Evolutionary conservation across 805 yeast species (phyloP).

Genomic region (Candida nanaspora): DNA sequence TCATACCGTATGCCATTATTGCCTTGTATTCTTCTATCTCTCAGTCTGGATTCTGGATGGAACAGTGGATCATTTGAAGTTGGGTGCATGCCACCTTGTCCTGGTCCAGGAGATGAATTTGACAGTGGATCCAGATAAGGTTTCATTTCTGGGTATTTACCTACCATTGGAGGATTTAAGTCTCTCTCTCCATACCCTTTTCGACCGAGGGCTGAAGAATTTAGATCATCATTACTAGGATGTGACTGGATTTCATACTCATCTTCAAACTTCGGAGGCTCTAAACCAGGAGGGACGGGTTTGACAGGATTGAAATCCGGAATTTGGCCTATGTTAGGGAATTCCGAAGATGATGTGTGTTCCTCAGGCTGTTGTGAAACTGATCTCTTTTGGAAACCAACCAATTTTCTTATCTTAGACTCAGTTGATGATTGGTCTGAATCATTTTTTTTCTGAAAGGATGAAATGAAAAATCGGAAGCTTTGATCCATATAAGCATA

Average conservation of each 20-base stretch:
- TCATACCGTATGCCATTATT: constrained; percentile 47
- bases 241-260: constrained; percentile 34
- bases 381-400: not conserved
- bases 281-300: constrained; percentile 21
- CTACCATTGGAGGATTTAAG: constrained; percentile 32
- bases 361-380: not conserved
- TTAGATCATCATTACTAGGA: too few relatives aligned
- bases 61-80: constrained; percentile 46
- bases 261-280: constrained; percentile 45
- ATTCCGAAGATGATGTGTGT: not conserved
- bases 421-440: not conserved
- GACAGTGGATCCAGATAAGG: constrained; percentile 37
- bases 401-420: not conserved
- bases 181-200: constrained; percentile 44
- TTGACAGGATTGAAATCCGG: not conserved
- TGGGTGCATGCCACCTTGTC: constrained; percentile 49
- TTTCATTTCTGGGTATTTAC: constrained; percentile 32
- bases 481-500: not conserved
- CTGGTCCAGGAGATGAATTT: not conserved
- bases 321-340: not conserved
- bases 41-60: constrained; percentile 6
- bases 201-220: too few relatives aligned
- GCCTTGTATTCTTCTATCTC: constrained; percentile 15
- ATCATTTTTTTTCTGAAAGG: too few relatives aligned
- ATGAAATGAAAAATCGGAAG: not conserved